phyloP scores from a whole-genome alignment of 345 rosid species.

The Limnanthes douglasii region DNA sequence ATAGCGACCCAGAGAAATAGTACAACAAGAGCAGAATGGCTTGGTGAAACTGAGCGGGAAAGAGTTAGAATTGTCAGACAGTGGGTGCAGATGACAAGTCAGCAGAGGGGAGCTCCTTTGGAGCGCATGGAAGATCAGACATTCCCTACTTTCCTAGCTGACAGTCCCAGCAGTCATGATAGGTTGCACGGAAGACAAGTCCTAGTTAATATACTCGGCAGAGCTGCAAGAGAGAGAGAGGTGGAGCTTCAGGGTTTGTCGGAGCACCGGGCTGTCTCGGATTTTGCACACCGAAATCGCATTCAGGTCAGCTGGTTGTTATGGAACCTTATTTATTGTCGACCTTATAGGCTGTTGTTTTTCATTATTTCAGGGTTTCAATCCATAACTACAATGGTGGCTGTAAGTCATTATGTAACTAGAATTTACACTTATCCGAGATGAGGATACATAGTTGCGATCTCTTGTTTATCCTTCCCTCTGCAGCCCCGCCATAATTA shows the following conservation, averaged over 20 bases:
- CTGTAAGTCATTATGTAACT: not conserved
- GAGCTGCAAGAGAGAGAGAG: conserved; percentile 85
- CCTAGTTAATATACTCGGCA: conserved; percentile 65
- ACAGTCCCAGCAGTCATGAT: conserved; percentile 9
- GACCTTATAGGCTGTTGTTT: not conserved
- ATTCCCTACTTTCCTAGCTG: conserved; percentile 12
- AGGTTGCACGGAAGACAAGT: conserved; percentile 96
- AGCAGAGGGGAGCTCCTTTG: conserved; percentile 62
- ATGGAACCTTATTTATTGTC: not conserved
- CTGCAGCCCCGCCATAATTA: no score
- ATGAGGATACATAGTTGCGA: no score
- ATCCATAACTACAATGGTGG: not conserved
- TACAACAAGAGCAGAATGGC: conserved; percentile 77
- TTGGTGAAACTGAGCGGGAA: conserved; percentile 95
- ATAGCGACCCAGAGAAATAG: conserved; percentile 44
- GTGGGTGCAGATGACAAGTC: conserved; percentile 96
- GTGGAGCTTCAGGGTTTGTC: conserved; percentile 75
- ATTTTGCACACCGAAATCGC: conserved; percentile 96
- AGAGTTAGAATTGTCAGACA: conserved; percentile 96
- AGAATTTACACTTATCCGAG: no score
- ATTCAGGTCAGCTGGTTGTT: conserved; percentile 53
- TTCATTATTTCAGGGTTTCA: conserved; percentile 1
- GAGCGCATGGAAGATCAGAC: conserved; percentile 49
- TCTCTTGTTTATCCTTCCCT: no score
- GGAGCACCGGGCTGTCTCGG: conserved; percentile 97